Percentiles rank a stretch among this genome's conserved stretches.
Evolutionary conservation across 768 basidiomycete species (phyloP).

Genomic region (Boletus tomentosulus): DNA sequence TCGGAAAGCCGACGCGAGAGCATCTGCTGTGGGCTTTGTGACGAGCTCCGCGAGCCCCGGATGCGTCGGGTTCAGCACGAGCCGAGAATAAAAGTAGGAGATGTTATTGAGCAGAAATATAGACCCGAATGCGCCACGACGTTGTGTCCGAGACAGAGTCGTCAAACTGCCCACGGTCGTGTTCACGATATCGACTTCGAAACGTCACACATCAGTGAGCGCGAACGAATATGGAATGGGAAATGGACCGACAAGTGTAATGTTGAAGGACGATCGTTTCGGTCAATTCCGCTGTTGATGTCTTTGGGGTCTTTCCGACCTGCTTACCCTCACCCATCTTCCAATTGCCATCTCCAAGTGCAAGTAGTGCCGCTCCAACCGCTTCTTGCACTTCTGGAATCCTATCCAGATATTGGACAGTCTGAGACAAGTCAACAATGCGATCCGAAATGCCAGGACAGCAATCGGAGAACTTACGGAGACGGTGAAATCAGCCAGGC

Average conservation of each 20-base stretch:
- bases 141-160: conserved; percentile 55
- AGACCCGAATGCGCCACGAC: conserved; percentile 63
- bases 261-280: conserved; percentile 66
- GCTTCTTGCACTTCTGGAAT: conserved; percentile 68
- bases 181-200: conserved; percentile 70
- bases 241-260: conserved; percentile 55
- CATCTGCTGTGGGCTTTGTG: conserved; percentile 57
- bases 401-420: conserved; percentile 62
- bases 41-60: conserved; percentile 47
- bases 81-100: conserved; percentile 58
- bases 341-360: conserved; percentile 87
- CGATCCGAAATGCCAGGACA: neutral
- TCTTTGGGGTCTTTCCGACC: conserved; percentile 47
- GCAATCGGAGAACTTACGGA: conserved; percentile 38
- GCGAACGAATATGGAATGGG: neutral
- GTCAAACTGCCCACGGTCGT: conserved; percentile 59
- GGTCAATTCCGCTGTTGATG: conserved; percentile 43
- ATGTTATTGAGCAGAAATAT: conserved; percentile 82
- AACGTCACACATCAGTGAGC: neutral
- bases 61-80: conserved; percentile 51
- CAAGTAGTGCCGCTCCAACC: conserved; percentile 58
- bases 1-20: conserved; percentile 66
- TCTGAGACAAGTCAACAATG: conserved; percentile 37
- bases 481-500: conserved; percentile 57
- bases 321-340: conserved; percentile 83